Conservation (phyloP, 1,284 basidiomycete species). For the Apiotrichum montevideense region DNA sequence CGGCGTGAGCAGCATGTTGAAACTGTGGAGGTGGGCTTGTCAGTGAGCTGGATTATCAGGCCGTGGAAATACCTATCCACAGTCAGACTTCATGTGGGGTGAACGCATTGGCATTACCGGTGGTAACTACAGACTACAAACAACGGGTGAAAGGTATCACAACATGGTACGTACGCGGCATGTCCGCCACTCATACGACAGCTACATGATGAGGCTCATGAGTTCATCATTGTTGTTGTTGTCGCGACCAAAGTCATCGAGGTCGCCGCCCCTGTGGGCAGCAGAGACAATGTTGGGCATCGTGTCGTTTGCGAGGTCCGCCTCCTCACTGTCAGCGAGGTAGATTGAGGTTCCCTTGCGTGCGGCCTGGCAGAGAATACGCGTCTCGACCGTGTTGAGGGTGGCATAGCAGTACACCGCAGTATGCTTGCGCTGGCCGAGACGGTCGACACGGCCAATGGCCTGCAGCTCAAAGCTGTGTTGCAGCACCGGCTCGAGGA, state of each 20-base stretch:
- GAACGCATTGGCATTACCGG: no score
- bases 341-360: slow-evolving; percentile 44
- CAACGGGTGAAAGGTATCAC: background rate
- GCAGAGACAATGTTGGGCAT: slow-evolving; percentile 39
- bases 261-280: slow-evolving; percentile 38
- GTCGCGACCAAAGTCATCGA: slow-evolving; percentile 22
- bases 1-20: no score
- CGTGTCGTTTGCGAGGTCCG: slow-evolving; percentile 22
- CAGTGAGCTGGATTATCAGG: no score
- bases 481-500: slow-evolving; percentile 45
- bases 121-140: no score
- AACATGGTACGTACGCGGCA: background rate
- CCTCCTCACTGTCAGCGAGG: slow-evolving; percentile 29
- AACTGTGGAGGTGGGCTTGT: no score
- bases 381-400: slow-evolving; percentile 42
- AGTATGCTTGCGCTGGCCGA: slow-evolving; percentile 41
- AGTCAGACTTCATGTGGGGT: no score
- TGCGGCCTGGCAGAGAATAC: slow-evolving; percentile 39
- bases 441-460: slow-evolving; percentile 17
- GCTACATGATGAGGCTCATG: slow-evolving; percentile 1
- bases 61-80: no score
- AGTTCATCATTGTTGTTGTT: background rate
- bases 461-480: slow-evolving; percentile 47
- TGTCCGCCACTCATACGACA: no score
- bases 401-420: slow-evolving; percentile 45